Conservation (phyloP, 1,284 basidiomycete genomes). For the Neolentinus lepideus region DNA sequence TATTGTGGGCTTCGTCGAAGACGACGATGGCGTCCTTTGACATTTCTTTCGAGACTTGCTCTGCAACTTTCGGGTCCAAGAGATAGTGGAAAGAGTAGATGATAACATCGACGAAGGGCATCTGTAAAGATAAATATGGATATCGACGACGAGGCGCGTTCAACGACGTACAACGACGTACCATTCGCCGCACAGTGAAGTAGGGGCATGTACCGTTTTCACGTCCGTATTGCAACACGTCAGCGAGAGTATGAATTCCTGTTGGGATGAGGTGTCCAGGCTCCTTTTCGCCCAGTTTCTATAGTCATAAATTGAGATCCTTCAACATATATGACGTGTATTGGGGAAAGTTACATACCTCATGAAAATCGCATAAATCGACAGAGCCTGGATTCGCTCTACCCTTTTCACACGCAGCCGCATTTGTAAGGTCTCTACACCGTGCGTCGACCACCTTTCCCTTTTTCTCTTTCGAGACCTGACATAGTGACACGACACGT, state of each 20-base stretch:
- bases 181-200: slow-evolving; percentile 96
- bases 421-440: slow-evolving; percentile 92
- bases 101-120: slow-evolving; percentile 93
- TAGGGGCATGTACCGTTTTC: slow-evolving; percentile 92
- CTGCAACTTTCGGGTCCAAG: slow-evolving; percentile 97
- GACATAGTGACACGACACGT: background rate
- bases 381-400: slow-evolving; percentile 87
- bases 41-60: slow-evolving; percentile 97
- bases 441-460: slow-evolving; percentile 96
- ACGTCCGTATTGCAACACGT: slow-evolving; percentile 85
- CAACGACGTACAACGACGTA: slow-evolving; percentile 24
- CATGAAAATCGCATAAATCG: slow-evolving; percentile 92
- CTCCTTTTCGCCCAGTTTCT: slow-evolving; percentile 77
- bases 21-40: slow-evolving; percentile 98
- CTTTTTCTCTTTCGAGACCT: slow-evolving; percentile 97
- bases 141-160: background rate
- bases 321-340: too few relatives aligned
- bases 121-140: slow-evolving; percentile 36
- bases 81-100: slow-evolving; percentile 99
- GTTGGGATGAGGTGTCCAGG: slow-evolving; percentile 80
- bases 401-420: slow-evolving; percentile 81
- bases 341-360: slow-evolving; percentile 44
- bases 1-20: slow-evolving; percentile 99
- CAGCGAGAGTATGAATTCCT: slow-evolving; percentile 93
- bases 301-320: background rate